Evolutionary conservation across 2,329 filamentous ascomycete genomes (phyloP).

Genomic region (Cladosporium velox): DNA sequence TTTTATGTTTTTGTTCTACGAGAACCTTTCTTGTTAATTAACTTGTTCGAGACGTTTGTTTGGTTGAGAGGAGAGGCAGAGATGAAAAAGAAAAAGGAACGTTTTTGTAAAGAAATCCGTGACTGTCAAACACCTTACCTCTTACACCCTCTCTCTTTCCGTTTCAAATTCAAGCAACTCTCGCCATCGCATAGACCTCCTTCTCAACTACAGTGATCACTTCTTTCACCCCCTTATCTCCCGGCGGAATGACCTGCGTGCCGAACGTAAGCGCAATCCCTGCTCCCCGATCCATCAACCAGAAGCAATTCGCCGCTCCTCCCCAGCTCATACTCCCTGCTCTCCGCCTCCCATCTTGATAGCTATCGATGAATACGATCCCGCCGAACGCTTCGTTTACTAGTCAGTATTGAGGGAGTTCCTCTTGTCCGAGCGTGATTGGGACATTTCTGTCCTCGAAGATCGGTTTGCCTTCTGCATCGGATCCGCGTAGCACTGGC

Average conservation of each 20-base stretch:
- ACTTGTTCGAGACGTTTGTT: background rate
- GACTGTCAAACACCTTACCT: background rate
- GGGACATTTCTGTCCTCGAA: constrained; percentile 33
- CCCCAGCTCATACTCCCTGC: constrained; percentile 48
- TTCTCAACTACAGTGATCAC: constrained; percentile 44
- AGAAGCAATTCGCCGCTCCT: constrained; percentile 50
- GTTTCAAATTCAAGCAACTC: background rate
- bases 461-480: constrained; percentile 42
- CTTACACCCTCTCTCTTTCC: background rate
- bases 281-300: constrained; percentile 44
- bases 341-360: constrained; percentile 40
- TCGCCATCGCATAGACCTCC: constrained; percentile 42
- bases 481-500: constrained; percentile 52
- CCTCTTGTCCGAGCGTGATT: background rate
- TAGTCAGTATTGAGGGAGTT: background rate
- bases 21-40: background rate
- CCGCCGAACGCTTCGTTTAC: constrained; percentile 42
- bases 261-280: constrained; percentile 48
- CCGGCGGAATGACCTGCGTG: constrained; percentile 47
- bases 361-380: constrained; percentile 43
- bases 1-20: background rate
- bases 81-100: background rate
- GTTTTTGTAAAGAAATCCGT: background rate
- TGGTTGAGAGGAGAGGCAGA: too few species aligned
- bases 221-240: constrained; percentile 40